phyloP scores from a whole-genome alignment of 2,329 filamentous ascomycete genomes.

The Chaetomium strumarium region DNA sequence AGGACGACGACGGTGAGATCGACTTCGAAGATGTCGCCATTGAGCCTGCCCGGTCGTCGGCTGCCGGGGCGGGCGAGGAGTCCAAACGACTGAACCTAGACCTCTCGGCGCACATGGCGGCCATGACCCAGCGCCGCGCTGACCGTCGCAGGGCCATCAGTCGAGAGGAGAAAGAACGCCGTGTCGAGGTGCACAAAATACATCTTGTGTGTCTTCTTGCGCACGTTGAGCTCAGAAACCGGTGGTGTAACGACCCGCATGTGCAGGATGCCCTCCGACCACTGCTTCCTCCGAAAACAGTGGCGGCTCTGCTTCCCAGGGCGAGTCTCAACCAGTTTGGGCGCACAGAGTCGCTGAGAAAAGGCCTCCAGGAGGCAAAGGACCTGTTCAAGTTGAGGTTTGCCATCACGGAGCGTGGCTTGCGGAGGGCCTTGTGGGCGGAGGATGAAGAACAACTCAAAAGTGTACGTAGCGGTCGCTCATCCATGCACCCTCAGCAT shows the following conservation, averaged over 20 bases:
- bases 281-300: slow-evolving; percentile 59
- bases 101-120: slow-evolving; percentile 41
- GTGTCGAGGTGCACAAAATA: slow-evolving; percentile 76
- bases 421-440: slow-evolving; percentile 69
- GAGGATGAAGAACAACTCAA: slow-evolving; percentile 57
- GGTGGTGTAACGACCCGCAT: slow-evolving; percentile 76
- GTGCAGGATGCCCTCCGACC: slow-evolving; percentile 62
- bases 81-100: slow-evolving; percentile 45
- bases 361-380: slow-evolving; percentile 65
- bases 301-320: slow-evolving; percentile 63
- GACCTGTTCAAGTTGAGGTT: slow-evolving; percentile 66
- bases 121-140: slow-evolving; percentile 28
- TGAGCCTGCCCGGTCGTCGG: slow-evolving; percentile 19
- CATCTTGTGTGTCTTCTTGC: slow-evolving; percentile 79
- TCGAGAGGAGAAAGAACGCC: slow-evolving; percentile 47
- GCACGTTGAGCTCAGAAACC: slow-evolving; percentile 71
- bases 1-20: slow-evolving; percentile 38
- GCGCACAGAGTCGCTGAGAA: slow-evolving; percentile 68
- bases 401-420: slow-evolving; percentile 62
- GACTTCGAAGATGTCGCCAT: slow-evolving; percentile 47
- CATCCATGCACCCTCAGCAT: background rate
- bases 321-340: slow-evolving; percentile 66
- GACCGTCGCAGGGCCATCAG: slow-evolving; percentile 48
- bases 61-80: slow-evolving; percentile 22
- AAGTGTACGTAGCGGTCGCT: slow-evolving; percentile 39